A percentile compares a stretch with the other conserved stretches of the same genome.
Conservation (phyloP, 1,284 basidiomycete species). For the Ustilago xerochloae region DNA sequence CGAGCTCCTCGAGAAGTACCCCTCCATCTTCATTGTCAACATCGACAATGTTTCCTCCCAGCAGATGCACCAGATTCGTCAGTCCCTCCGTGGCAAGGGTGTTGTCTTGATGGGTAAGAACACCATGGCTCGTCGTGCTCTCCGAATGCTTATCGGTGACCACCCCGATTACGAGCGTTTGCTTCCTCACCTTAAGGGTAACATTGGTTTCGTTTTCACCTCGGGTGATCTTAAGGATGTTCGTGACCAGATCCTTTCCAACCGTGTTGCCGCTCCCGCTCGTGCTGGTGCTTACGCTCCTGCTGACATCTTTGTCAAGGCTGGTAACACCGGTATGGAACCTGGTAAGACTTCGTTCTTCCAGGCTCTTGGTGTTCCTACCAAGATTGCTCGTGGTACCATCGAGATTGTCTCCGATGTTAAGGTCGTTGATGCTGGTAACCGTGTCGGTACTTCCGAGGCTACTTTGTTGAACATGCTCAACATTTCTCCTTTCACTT, state of each 20-base stretch:
- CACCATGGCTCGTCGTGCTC: conserved; percentile 99
- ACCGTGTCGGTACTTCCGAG: conserved; percentile 95
- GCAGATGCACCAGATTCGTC: conserved; percentile 98
- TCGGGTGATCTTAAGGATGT: conserved; percentile 90
- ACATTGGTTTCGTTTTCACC: conserved; percentile 99
- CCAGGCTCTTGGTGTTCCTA: conserved; percentile 99
- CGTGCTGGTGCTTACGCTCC: conserved; percentile 97
- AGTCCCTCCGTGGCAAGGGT: conserved; percentile 92
- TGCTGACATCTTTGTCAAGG: conserved; percentile 89
- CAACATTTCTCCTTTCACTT: conserved; percentile 86
- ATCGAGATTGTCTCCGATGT: conserved; percentile 99
- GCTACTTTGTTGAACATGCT: conserved; percentile 99
- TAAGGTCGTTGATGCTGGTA: conserved; percentile 90
- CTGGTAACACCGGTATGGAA: conserved; percentile 99
- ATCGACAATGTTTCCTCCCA: conserved; percentile 99
- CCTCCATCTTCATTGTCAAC: conserved; percentile 97
- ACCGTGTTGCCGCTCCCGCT: conserved; percentile 97
- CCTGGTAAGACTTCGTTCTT: conserved; percentile 83
- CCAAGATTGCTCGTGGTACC: conserved; percentile 99
- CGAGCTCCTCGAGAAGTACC: conserved; percentile 90
- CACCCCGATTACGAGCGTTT: conserved; percentile 95
- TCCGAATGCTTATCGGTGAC: conserved; percentile 88
- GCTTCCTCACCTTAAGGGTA: conserved; percentile 93
- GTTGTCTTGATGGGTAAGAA: conserved; percentile 99
- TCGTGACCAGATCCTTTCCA: conserved; percentile 88